Evolutionary conservation across 192 early-diverging fungal species (phyloP).

Genomic region (Rhizoclosmatium sp.): DNA sequence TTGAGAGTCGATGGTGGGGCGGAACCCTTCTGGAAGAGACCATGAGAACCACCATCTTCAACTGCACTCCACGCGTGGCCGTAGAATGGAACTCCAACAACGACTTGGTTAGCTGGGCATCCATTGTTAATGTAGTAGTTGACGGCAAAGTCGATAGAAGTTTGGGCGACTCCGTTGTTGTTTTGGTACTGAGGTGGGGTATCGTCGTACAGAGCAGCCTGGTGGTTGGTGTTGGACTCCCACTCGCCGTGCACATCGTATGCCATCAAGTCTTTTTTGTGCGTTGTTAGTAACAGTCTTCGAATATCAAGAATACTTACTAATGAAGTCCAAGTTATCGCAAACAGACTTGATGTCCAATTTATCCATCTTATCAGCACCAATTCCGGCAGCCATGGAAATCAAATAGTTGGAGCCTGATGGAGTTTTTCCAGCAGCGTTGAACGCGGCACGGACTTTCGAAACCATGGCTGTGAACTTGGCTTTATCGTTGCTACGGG

Average conservation of each 20-base stretch:
- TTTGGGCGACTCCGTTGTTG: constrained; percentile 4
- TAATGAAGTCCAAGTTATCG: constrained; percentile 37
- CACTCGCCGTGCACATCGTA: constrained; percentile 47
- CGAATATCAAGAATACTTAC: background rate
- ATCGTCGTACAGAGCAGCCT: constrained; percentile 43
- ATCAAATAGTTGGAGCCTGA: constrained; percentile 28
- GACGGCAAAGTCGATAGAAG: constrained; percentile 1
- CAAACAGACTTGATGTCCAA: constrained; percentile 36
- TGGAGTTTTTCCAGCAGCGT: constrained; percentile 4
- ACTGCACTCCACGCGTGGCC: constrained; percentile 17
- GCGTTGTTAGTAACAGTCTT: background rate
- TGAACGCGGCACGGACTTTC: constrained; percentile 28
- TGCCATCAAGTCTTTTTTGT: constrained; percentile 36
- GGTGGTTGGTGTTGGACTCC: constrained; percentile 43
- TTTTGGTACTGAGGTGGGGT: constrained; percentile 9
- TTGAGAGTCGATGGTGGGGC: background rate
- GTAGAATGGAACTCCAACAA: constrained; percentile 47
- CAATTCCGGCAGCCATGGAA: constrained; percentile 41
- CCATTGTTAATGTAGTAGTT: constrained; percentile 30
- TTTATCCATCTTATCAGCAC: constrained; percentile 44
- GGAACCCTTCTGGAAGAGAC: constrained; percentile 3
- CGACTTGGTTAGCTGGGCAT: constrained; percentile 34
- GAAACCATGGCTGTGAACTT: constrained; percentile 26
- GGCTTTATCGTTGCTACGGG: constrained; percentile 29
- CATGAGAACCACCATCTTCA: background rate